Base-by-base conservation (phyloP, 1,284 basidiomycete genomes). In the Marasmius oreades region DNA sequence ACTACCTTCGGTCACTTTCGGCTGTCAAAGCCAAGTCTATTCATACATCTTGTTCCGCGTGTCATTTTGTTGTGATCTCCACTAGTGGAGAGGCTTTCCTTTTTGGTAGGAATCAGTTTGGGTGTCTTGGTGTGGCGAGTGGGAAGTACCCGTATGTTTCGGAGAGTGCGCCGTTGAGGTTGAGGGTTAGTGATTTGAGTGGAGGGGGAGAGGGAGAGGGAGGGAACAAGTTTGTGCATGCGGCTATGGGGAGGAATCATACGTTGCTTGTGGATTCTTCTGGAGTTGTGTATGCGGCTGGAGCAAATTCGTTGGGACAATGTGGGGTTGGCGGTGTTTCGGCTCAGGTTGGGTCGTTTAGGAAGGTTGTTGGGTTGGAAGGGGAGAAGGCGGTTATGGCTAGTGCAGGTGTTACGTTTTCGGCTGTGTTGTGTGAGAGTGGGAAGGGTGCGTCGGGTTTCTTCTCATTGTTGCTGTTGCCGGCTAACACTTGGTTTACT, bases 1-100 rank as follows among this genome's bases (percentile, higher is more conserved):
- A 94, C 69, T 93, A 96, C 66, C 79, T 97, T 37, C 90, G 95
- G 53, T 91, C 92, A 0, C 77, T 98, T 24, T 81, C 85, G 67
- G 93, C 95, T 66, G 78, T 96, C 72, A 84, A 87, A 66, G 78
- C 81, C 22, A 73, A 75, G 16, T 88, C 89, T 23, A 72, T 94
- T 50, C 84, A 93, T 67, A 80, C 89, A 1, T 86, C 86, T 1
- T 90, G 87, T 63, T 78, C 74, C 11, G 85, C 85, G 2, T 90
- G 89, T 64, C 86, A 92, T 63, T 87, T 84, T 60, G 84, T 94
- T 46, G 85, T 78, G 8, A 69, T 95, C 57, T 91, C 92, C 73
- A 70, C 82, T 31, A 76, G 86, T 52, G 94, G 94, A 20, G 77
- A 81, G 20, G 93, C 92, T 2, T 95, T 91, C 84, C 70, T 95